phyloP scores from a whole-genome alignment of 768 basidiomycete species.

The Mycena kentingensis region DNA sequence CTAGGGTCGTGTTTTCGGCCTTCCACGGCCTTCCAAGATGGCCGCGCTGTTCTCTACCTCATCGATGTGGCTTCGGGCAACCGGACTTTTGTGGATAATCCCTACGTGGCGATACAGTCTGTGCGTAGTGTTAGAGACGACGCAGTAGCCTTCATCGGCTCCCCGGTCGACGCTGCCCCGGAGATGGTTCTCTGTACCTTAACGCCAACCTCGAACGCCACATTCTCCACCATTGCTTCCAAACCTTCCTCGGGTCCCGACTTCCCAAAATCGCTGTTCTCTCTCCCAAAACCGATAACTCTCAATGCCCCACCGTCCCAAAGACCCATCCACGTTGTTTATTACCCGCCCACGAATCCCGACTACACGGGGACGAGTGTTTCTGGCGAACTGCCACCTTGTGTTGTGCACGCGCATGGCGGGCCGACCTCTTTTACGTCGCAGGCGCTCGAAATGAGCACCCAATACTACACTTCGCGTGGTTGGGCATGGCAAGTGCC shows the following conservation, averaged over 20 bases:
- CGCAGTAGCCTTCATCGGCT: slow-evolving; percentile 47
- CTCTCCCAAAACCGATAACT: slow-evolving; percentile 50
- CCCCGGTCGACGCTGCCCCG: slow-evolving; percentile 39
- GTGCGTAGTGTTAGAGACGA: slow-evolving; percentile 45
- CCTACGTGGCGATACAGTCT: slow-evolving; percentile 32
- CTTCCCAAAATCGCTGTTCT: slow-evolving; percentile 48
- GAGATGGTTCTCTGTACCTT: slow-evolving; percentile 41
- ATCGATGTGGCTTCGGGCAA: slow-evolving; percentile 38
- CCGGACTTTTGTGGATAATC: slow-evolving; percentile 24
- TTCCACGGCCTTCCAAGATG: slow-evolving; percentile 42
- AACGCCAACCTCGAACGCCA: slow-evolving; percentile 19
- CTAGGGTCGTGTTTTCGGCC: slow-evolving; percentile 40
- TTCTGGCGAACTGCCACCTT: slow-evolving; percentile 65
- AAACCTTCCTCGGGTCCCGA: slow-evolving; percentile 19
- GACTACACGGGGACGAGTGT: slow-evolving; percentile 52
- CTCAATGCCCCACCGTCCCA: slow-evolving; percentile 37
- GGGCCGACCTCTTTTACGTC: slow-evolving; percentile 59
- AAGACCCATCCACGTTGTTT: slow-evolving; percentile 59
- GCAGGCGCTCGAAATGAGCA: slow-evolving; percentile 55
- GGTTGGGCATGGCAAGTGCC: slow-evolving; percentile 70
- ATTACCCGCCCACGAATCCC: slow-evolving; percentile 69
- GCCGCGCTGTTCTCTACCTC: slow-evolving; percentile 41
- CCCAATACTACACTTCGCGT: slow-evolving; percentile 67
- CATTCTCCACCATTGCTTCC: slow-evolving; percentile 21
- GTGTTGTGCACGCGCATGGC: slow-evolving; percentile 66